Evolutionary conservation across 2,329 filamentous ascomycete species (phyloP).

Genomic region (Thielaviopsis cerberus): DNA sequence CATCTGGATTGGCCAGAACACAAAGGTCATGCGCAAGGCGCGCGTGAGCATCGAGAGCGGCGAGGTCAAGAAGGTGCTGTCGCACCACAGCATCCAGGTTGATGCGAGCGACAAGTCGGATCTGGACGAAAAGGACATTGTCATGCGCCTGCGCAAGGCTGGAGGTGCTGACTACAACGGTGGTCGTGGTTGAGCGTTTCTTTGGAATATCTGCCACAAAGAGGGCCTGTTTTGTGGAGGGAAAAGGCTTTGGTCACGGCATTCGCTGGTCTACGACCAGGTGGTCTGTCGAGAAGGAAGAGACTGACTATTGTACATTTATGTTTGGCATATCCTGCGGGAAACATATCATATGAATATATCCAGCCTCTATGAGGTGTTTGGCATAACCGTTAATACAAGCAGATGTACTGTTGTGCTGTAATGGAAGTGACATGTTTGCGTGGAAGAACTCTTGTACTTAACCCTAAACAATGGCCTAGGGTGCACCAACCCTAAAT

Average conservation of each 20-base stretch:
- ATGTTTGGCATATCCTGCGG: conserved; percentile 1
- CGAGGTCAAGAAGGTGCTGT: conserved; percentile 42
- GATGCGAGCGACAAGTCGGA: conserved; percentile 42
- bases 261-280: neutral
- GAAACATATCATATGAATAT: conserved; percentile 5
- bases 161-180: conserved; percentile 57
- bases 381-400: neutral
- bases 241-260: neutral
- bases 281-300: neutral
- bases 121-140: conserved; percentile 42
- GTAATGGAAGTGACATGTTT: neutral
- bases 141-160: conserved; percentile 41
- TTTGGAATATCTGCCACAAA: neutral
- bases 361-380: neutral
- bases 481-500: neutral
- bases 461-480: no score
- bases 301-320: conserved; percentile 1
- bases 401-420: neutral
- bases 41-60: conserved; percentile 49
- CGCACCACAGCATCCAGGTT: conserved; percentile 47
- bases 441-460: neutral
- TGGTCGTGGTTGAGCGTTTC: conserved; percentile 29
- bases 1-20: conserved; percentile 47
- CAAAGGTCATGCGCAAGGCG: conserved; percentile 52
- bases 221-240: neutral